These are phyloP conservation scores for Corylus avellana DNA, from an alignment of 306 rosid species.

Conservation along the genomic window DNA sequence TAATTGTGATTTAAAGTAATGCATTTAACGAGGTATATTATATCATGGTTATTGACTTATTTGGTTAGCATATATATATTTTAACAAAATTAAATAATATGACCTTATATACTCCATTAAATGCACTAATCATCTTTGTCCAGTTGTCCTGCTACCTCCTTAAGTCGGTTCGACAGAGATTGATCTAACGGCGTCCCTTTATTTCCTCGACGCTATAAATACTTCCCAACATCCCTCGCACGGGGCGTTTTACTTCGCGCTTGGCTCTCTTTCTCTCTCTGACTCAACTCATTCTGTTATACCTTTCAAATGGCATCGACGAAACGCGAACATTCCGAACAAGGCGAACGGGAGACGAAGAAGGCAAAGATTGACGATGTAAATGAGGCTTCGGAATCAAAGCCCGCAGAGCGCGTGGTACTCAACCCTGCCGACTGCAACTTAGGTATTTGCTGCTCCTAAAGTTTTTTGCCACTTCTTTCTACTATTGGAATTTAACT, in stretches of 20 bases:
- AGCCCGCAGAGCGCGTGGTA: conserved; percentile 8
- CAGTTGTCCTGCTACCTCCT: too few species aligned
- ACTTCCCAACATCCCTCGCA: not conserved
- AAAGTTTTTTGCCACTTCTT: not conserved
- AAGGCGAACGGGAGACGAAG: conserved; percentile 12
- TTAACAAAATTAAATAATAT: too few species aligned
- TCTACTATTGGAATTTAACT: not conserved
- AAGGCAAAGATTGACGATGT: conserved; percentile 12
- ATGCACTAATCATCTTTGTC: too few species aligned
- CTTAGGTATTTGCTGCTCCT: conserved; percentile 27
- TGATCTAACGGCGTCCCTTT: not conserved
- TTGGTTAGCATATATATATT: too few species aligned
- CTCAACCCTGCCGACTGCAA: conserved; percentile 43
- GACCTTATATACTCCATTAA: too few species aligned
- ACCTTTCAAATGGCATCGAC: conserved; percentile 25
- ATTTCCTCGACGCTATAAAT: not conserved
- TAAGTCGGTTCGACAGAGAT: not conserved
- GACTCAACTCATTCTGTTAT: not conserved
- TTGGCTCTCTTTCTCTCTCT: not conserved
- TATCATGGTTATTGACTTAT: too few species aligned
- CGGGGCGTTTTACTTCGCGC: not conserved
- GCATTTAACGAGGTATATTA: too few species aligned
- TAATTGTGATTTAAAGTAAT: too few species aligned
- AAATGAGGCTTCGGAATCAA: not conserved
- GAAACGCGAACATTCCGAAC: conserved; percentile 15